Base-by-base conservation (phyloP, 108 stramenopile genomes). In the Schizochytrium sp. region DNA sequence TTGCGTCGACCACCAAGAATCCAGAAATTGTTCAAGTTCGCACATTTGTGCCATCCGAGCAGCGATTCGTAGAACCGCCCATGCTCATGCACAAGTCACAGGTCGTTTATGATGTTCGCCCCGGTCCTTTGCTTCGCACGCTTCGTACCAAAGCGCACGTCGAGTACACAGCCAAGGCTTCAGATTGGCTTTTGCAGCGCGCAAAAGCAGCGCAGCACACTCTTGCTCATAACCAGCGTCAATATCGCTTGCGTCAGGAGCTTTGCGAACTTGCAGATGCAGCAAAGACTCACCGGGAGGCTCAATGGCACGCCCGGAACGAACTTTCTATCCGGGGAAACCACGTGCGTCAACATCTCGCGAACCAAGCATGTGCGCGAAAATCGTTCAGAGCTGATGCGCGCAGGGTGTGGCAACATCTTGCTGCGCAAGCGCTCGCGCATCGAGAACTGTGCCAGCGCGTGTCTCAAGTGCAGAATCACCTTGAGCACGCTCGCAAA, bases 51-150 rank as follows among this genome's bases (percentile, higher is more conserved):
- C 72, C 72, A 12, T 51, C 48, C 8, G 51, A 83, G 51, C 44
- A 53, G 72, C 44, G 51, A 23, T 5, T 51, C 44, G 51, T 83
- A 16, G 63, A 69, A 6, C 10, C 48, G 23, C 51, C 48, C 16
- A 5, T 83, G 8, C 72, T 83, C 51, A n/a, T 83, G 72, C 72
- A 83, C 51, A 83, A 83, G 28, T 83, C 72, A 10, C 72, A 83
- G 28, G 72, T 83, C 51, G 51, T 51, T 2, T 3, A 83, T 83
- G 72, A 10, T n/a, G 72, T 83, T 44, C 72, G 72, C 72, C 51
- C 10, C n/a, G 51, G 72, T 5, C 48, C 44, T 10, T n/a, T 83
- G 48, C n/a, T 51, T 25, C 51, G 51, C 3, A 47, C 28, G 19
- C 72, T 83, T 53, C 72, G 72, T 53, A 47, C 44, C 8, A 53